phyloP scores from a whole-genome alignment of 768 basidiomycete species.

The Floccularia luteovirens region DNA sequence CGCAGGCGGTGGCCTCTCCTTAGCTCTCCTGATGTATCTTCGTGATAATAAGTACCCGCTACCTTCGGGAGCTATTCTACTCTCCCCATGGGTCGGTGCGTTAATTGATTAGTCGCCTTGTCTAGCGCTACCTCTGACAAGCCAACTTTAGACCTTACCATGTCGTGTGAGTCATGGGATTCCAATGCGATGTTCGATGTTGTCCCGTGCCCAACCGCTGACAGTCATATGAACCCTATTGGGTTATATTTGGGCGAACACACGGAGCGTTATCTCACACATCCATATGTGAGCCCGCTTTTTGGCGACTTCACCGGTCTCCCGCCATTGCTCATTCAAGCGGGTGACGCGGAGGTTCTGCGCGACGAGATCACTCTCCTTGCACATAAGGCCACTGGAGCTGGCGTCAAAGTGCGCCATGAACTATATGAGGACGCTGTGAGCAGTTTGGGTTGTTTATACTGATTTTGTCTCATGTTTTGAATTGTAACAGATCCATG shows the following conservation, averaged over 20 bases:
- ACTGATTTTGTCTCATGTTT: slow-evolving; percentile 4
- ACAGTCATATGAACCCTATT: slow-evolving; percentile 89
- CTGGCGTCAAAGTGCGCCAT: slow-evolving; percentile 81
- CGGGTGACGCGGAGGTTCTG: slow-evolving; percentile 92
- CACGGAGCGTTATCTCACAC: slow-evolving; percentile 78
- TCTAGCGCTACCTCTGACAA: slow-evolving; percentile 1
- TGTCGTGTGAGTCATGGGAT: slow-evolving; percentile 99
- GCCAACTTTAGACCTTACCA: slow-evolving; percentile 64
- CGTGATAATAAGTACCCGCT: slow-evolving; percentile 84
- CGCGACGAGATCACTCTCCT: slow-evolving; percentile 88
- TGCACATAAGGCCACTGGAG: slow-evolving; percentile 86
- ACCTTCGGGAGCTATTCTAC: slow-evolving; percentile 79
- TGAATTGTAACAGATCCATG: slow-evolving; percentile 56
- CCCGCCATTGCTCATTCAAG: slow-evolving; percentile 87
- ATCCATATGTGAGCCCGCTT: slow-evolving; percentile 93
- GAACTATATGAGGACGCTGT: slow-evolving; percentile 92
- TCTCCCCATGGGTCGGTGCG: slow-evolving; percentile 96
- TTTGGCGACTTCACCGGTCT: slow-evolving; percentile 86
- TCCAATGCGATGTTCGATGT: slow-evolving; percentile 86
- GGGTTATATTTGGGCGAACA: slow-evolving; percentile 86
- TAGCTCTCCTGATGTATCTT: slow-evolving; percentile 89
- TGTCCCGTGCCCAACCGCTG: slow-evolving; percentile 60
- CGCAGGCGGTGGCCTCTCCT: slow-evolving; percentile 83
- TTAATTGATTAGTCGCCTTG: slow-evolving; percentile 11
- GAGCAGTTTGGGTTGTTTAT: slow-evolving; percentile 16